Conservation (phyloP, 208 protist species). For the Trypanosoma mega region DNA sequence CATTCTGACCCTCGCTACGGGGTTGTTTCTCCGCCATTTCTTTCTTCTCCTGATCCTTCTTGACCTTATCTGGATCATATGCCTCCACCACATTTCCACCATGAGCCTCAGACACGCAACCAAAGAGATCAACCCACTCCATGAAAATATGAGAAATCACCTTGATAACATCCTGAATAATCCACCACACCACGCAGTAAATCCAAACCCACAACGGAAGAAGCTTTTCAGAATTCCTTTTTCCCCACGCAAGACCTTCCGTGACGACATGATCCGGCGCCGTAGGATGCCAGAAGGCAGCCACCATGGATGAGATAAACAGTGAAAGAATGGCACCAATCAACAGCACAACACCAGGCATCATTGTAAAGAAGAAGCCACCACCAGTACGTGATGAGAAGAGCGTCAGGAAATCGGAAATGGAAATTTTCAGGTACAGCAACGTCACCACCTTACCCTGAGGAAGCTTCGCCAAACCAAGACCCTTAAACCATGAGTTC, state of each 20-base stretch:
- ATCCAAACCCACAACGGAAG: slow-evolving; percentile 88
- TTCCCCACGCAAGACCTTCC: slow-evolving; percentile 70
- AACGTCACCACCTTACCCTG: slow-evolving; percentile 80
- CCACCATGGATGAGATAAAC: slow-evolving; percentile 65
- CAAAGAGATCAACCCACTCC: slow-evolving; percentile 71
- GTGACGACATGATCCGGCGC: slow-evolving; percentile 58
- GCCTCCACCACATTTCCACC: slow-evolving; percentile 41
- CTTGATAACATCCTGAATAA: slow-evolving; percentile 87
- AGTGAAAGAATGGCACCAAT: slow-evolving; percentile 66
- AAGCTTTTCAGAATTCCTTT: slow-evolving; percentile 46
- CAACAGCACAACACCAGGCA: slow-evolving; percentile 57
- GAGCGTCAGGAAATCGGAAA: slow-evolving; percentile 90
- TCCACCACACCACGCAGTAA: slow-evolving; percentile 91
- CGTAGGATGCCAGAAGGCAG: slow-evolving; percentile 66
- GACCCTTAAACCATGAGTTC: slow-evolving; percentile 49
- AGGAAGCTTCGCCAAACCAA: slow-evolving; percentile 61
- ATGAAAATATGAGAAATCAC: slow-evolving; percentile 67
- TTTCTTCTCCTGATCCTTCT: slow-evolving; percentile 5
- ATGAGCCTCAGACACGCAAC: slow-evolving; percentile 45
- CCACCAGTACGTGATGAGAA: slow-evolving; percentile 86
- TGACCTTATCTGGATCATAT: slow-evolving; percentile 8
- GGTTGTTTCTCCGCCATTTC: not conserved
- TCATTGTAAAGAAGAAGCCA: slow-evolving; percentile 69
- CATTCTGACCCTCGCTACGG: too few relatives aligned
- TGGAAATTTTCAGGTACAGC: slow-evolving; percentile 89